Evolutionary conservation across 306 rosid genomes (phyloP), one percentile per base, ranked within the genome.

Genomic region (Cucurbita ficifolia): DNA sequence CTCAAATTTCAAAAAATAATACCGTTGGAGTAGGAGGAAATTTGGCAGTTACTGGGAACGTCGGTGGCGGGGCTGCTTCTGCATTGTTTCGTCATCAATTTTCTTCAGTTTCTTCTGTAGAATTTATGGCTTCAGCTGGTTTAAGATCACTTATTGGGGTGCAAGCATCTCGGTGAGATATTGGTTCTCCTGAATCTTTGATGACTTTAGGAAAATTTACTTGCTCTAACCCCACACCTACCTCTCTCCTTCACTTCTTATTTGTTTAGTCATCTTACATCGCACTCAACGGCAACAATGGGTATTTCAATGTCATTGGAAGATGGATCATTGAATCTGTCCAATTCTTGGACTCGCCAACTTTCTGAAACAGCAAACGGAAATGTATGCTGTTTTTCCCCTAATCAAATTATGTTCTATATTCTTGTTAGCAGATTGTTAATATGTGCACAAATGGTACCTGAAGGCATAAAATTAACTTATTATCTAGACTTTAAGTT

Each of bases 321-420:
- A 71, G 99, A 94, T 76, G 89, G 97, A 76, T 91, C 97, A 6
- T 79, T 91, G 84, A 94, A 84, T 84, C 97, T 94, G 73, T 85
- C 99, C 65, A 94, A 94, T 79, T 73, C 83, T 42, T 94, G 99
- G 99, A 86, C 86, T 52, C 99, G 99, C 56, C 97, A 90, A 82
- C 82, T 94, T 60, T 89, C 99, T 75, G 92, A 90, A 67, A 87
- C 90, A 73, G 76, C 96, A 58, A 79, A 78, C 35, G 99, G 95
- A 84, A 84, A 85, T 89, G 99, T 89, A 85, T 69, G 80, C 11
- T 72, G 76, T 64, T 19, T 49, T 77, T 3, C 7, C 13, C 7
- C 69, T 78, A 68, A 24, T 60, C 24, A 52, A 59, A 11, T 75
- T 78, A 61, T 42, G 60, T 29, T 67, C 18, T 65, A 5, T 43